These are phyloP conservation scores for Trichophyton schoenleinii DNA, from an alignment of 2,329 filamentous ascomycete genomes.

Conservation along the genomic window DNA sequence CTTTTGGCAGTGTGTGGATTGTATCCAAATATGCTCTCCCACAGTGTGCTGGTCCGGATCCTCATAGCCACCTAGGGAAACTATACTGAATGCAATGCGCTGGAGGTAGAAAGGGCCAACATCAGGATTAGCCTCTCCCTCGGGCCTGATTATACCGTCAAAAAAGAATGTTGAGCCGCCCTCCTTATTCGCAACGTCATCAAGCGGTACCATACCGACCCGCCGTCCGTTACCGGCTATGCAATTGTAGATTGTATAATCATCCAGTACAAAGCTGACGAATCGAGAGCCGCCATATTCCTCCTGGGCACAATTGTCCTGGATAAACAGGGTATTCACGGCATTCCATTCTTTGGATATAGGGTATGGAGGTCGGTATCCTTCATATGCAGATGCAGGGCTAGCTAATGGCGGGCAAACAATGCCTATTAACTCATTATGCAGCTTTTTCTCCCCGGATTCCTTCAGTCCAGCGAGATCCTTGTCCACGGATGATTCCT, in stretches of 20 bases:
- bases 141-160: slow-evolving; percentile 44
- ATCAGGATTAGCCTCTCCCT: slow-evolving; percentile 22
- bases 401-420: slow-evolving; percentile 9
- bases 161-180: slow-evolving; percentile 39
- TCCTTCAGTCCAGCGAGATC: neutral
- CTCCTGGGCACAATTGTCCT: slow-evolving; percentile 10
- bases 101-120: slow-evolving; percentile 38
- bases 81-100: slow-evolving; percentile 42
- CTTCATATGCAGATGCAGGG: slow-evolving; percentile 19
- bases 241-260: slow-evolving; percentile 47
- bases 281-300: slow-evolving; percentile 15
- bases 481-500: neutral
- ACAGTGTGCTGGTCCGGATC: slow-evolving; percentile 35
- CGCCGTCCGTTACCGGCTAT: slow-evolving; percentile 21
- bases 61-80: slow-evolving; percentile 58
- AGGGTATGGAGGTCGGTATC: slow-evolving; percentile 13
- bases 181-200: slow-evolving; percentile 37
- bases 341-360: slow-evolving; percentile 22
- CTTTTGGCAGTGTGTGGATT: slow-evolving; percentile 33
- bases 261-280: slow-evolving; percentile 41
- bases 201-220: slow-evolving; percentile 44
- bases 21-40: slow-evolving; percentile 49
- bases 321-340: slow-evolving; percentile 18
- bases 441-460: neutral
- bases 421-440: neutral